These are phyloP conservation scores for Neurospora sp. DNA, from an alignment of 495 filamentous ascomycete genomes.

Conservation along the genomic window DNA sequence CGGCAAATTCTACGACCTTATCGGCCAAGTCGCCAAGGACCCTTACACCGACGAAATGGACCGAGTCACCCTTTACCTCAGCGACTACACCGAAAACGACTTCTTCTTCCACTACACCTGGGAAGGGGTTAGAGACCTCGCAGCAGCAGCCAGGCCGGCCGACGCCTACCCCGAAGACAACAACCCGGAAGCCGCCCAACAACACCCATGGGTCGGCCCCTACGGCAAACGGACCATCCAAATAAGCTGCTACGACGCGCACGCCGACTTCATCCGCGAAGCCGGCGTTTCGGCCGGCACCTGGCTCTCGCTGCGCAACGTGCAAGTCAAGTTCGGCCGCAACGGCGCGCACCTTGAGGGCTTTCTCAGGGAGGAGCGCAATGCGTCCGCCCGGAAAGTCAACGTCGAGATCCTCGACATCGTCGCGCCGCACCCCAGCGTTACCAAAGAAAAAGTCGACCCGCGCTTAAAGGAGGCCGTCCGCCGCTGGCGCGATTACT, in stretches of 20 bases:
- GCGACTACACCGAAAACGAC: slow-evolving; percentile 73
- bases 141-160: slow-evolving; percentile 16
- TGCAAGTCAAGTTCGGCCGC: slow-evolving; percentile 53
- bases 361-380: slow-evolving; percentile 52
- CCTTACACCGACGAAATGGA: slow-evolving; percentile 36
- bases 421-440: slow-evolving; percentile 4
- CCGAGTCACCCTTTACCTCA: slow-evolving; percentile 59
- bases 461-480: slow-evolving; percentile 51
- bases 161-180: slow-evolving; percentile 26
- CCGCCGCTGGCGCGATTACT: slow-evolving; percentile 52
- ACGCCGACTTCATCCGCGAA: slow-evolving; percentile 46
- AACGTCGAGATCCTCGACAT: slow-evolving; percentile 34
- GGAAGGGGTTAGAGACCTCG: slow-evolving; percentile 25
- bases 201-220: slow-evolving; percentile 58
- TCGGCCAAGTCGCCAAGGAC: slow-evolving; percentile 66
- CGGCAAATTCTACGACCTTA: slow-evolving; percentile 53
- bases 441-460: slow-evolving; percentile 30
- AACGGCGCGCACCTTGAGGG: slow-evolving; percentile 57
- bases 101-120: slow-evolving; percentile 49
- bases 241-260: slow-evolving; percentile 60
- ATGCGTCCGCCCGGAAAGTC: slow-evolving; percentile 36
- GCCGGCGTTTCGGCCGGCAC: slow-evolving; percentile 44
- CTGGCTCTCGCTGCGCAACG: slow-evolving; percentile 60
- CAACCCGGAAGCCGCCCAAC: slow-evolving; percentile 2
- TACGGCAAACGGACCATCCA: slow-evolving; percentile 65